phyloP scores from a whole-genome alignment of 148 eudicot species.

The Nyssa sinensis region DNA sequence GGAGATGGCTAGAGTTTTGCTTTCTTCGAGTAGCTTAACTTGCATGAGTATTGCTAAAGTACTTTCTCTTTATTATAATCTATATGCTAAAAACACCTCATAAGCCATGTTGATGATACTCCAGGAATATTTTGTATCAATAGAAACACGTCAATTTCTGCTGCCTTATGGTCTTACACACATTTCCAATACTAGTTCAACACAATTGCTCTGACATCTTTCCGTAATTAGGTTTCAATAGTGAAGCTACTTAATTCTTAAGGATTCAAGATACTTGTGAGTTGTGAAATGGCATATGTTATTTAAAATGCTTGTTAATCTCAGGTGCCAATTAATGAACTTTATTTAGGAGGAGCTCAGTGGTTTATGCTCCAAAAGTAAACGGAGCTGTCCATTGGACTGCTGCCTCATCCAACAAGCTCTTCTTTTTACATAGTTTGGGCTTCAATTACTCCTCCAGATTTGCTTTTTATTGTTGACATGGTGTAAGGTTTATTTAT shows the following conservation, averaged over 20 bases:
- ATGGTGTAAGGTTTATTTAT: neutral
- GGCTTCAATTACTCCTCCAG: neutral
- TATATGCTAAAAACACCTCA: too few species aligned
- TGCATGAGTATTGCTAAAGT: neutral
- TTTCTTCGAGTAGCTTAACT: neutral
- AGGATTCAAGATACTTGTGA: too few species aligned
- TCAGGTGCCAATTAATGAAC: neutral
- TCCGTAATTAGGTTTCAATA: neutral
- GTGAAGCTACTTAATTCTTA: too few species aligned
- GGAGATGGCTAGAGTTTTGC: neutral
- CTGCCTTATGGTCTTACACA: too few species aligned
- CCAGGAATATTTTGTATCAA: too few species aligned
- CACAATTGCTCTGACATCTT: neutral
- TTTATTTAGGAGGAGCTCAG: neutral
- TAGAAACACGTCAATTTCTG: too few species aligned
- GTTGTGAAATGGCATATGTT: conserved; percentile 5
- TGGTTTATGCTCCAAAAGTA: neutral
- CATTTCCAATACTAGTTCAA: neutral
- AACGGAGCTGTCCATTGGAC: neutral
- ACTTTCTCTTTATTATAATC: too few species aligned
- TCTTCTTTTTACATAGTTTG: neutral
- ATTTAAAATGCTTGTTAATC: neutral
- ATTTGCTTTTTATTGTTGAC: neutral
- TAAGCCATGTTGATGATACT: too few species aligned
- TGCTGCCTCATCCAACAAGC: neutral